Base-by-base conservation (phyloP, 106 monocot genomes). In the Dioscorea alata region DNA sequence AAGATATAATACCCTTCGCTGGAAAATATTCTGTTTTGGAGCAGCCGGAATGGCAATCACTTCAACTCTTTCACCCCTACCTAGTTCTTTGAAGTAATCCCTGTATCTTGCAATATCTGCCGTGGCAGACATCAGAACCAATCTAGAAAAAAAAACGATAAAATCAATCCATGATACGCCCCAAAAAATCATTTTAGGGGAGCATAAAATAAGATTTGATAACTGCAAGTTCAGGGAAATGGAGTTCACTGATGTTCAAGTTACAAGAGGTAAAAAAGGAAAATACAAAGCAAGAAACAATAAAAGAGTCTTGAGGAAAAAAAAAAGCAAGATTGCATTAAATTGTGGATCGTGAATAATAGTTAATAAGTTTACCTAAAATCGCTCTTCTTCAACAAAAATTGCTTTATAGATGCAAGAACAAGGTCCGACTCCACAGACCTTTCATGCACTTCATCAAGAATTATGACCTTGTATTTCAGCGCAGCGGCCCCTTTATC, bases 361-460 rank as follows among this genome's bases (percentile, higher is more conserved):
- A 42, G 10, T 42, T 42, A 42, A 42, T 42, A 0, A 42, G 18
- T 61, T 48, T 65, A 92, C 92, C 88, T 92, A 61, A 88, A 56
- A 63, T 83, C 81, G 20, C 69, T 80, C 33, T 76, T 92, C 78
- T 74, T 92, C 81, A 79, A 65, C 88, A 88, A 75, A 79, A 88
- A 88, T 57, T 83, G 92, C 69, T 92, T 92, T 15, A 88, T 63
- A 75, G 85, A 83, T 51, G 85, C 88, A 79, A 92, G 88, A 79
- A 92, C 78, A 66, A 92, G 83, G 85, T 92, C 92, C 73, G 92
- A 92, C 57, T 92, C 92, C 60, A 88, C 92, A 23, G 92, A 92
- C 33, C 92, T 80, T 68, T 92, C 92, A 81, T 92, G 92, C 32
- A 92, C 85, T 74, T 92, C 92, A 73, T 92, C 92, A 59, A 92